Evolutionary conservation across 2,329 filamentous ascomycete genomes (phyloP).

Genomic region (Escovopsis sp.): DNA sequence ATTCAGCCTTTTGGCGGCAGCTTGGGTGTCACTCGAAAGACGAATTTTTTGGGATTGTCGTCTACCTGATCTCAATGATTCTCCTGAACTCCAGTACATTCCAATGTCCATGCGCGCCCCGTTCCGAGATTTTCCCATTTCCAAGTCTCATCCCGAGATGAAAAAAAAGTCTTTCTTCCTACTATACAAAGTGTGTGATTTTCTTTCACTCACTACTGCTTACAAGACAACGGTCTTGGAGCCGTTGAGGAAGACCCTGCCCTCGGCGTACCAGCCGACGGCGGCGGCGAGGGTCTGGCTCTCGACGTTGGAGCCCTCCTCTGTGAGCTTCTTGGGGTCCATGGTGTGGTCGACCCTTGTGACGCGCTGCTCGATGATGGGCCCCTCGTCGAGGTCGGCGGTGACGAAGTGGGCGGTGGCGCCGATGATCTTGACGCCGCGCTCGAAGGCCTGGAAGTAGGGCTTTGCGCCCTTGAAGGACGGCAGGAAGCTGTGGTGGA

Average conservation of each 20-base stretch:
- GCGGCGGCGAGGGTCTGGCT: constrained; percentile 68
- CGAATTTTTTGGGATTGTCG: no score
- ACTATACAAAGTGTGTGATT: no score
- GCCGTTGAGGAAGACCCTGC: constrained; percentile 62
- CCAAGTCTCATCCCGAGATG: no score
- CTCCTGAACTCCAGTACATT: no score
- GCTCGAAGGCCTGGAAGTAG: constrained; percentile 76
- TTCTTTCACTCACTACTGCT: neutral
- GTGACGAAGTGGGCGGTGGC: constrained; percentile 80
- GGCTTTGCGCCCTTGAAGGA: constrained; percentile 81
- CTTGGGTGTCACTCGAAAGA: no score
- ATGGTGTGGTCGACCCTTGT: constrained; percentile 62
- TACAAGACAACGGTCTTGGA: constrained; percentile 68
- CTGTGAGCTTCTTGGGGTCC: constrained; percentile 60
- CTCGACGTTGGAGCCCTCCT: constrained; percentile 73
- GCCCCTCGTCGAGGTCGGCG: constrained; percentile 70
- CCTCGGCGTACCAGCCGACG: constrained; percentile 73
- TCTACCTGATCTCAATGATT: no score
- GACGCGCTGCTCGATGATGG: constrained; percentile 77
- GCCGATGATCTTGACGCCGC: constrained; percentile 79
- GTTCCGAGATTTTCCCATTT: no score
- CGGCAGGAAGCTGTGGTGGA: constrained; percentile 77
- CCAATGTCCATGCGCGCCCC: no score
- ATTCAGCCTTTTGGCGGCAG: no score
- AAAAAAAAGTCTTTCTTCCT: no score